Base-by-base conservation (phyloP, 495 filamentous ascomycete genomes). In the Sphaerosporella brunnea region DNA sequence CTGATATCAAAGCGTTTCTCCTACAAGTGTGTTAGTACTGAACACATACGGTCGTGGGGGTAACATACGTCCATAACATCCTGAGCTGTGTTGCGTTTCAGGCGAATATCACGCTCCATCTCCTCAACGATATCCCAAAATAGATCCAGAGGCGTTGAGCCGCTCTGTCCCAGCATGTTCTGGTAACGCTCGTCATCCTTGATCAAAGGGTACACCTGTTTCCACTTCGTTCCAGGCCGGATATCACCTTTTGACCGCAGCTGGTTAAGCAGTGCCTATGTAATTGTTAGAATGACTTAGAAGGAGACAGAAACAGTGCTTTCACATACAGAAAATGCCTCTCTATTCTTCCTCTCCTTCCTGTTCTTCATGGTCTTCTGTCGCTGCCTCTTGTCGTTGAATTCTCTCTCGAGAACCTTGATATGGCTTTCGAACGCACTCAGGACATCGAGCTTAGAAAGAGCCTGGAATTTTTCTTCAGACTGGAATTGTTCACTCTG, bases 51-150 rank as follows among this genome's bases (percentile, higher is more conserved):
- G 38, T 15, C 19, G 39, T 32, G 42, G 46, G 21, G 34, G 20
- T 47, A 39, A 67, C 79, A 71, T 62, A 90, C 84, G 68, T 93
- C 86, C 51, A 96, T 71, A 41, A 92, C 84, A 62, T 96, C 90
- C 40, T 88, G 68, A 2, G 92, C 79, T 58, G 86, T 76, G 61
- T 92, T 92, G 24, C 87, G 73, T 39, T 78, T 80, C 40, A 73
- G 73, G 35, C 92, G 79, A 13, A 96, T 66, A 16, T 78, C 75
- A 41, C 80, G 74, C 51, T 96, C 86, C 64, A 94, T 85, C 63
- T 95, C 88, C 60, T 94, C 88, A 13, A 96, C 73, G 41, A 86
- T 71, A 64, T 99, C 92, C 88, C 92, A 94, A 65, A 96, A 93
- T 7, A 99, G 68, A 49, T 99, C 90, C 50, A 93, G 69, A n/a